A percentile compares a stretch with the other conserved stretches of the same genome.
Evolutionary conservation across 2,329 filamentous ascomycete species (phyloP).

Genomic region (Chrysoporthe puriensis): DNA sequence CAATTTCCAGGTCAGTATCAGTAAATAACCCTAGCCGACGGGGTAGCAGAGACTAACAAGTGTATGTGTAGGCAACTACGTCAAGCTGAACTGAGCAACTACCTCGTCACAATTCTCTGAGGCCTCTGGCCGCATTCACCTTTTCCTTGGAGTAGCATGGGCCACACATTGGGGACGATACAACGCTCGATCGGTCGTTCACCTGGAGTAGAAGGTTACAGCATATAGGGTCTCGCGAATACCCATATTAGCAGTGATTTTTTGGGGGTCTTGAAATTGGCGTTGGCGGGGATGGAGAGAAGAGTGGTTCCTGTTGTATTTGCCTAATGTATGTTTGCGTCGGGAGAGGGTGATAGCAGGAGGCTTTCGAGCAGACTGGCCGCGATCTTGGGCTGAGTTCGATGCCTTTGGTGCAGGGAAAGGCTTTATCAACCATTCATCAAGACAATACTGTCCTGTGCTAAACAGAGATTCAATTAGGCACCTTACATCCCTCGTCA

Average conservation of each 20-base stretch:
- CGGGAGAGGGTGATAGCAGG: not conserved
- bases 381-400: not conserved
- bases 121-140: not conserved
- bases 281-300: constrained; percentile 17
- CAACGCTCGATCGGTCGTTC: constrained; percentile 5
- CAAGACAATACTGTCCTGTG: not conserved
- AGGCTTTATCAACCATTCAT: not conserved
- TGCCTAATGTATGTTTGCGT: constrained; percentile 12
- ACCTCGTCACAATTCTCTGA: too few relatives aligned
- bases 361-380: not conserved
- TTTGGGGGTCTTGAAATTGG: constrained; percentile 8
- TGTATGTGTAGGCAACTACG: constrained; percentile 47
- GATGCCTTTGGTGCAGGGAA: not conserved
- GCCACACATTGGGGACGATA: not conserved
- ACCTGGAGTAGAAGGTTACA: constrained; percentile 23
- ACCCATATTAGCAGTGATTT: constrained; percentile 24
- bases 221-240: constrained; percentile 25
- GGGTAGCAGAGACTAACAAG: constrained; percentile 2
- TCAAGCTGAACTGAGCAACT: constrained; percentile 41
- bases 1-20: constrained; percentile 85
- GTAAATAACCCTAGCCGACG: not conserved
- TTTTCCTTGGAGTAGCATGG: not conserved
- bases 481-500: not conserved
- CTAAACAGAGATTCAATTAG: not conserved
- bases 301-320: constrained; percentile 10